phyloP scores from a whole-genome alignment of 139 green algal species.

The Ostreobium quekettii region DNA sequence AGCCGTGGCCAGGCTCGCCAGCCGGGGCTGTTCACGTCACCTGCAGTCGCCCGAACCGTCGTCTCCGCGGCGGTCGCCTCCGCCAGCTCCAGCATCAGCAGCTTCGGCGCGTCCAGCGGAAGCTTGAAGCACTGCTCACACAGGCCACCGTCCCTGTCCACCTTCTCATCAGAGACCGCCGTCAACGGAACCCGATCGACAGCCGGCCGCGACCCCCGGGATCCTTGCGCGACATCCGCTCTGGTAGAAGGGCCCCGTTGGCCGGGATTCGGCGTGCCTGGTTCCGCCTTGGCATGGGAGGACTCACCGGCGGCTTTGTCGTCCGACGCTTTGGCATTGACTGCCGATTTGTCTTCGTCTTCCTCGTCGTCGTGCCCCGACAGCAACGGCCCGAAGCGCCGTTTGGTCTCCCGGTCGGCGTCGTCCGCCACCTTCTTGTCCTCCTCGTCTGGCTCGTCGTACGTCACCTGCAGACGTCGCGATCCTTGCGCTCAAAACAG shows the following conservation, averaged over 20 bases:
- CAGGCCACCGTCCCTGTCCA: neutral
- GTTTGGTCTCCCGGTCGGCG: constrained; percentile 27
- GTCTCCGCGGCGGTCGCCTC: constrained; percentile 58
- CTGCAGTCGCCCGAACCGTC: constrained; percentile 39
- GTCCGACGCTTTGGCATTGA: neutral
- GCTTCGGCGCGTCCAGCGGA: constrained; percentile 55
- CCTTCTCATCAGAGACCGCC: neutral
- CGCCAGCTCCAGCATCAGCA: constrained; percentile 82
- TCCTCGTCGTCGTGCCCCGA: constrained; percentile 26
- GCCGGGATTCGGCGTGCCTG: no score
- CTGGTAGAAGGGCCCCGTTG: no score
- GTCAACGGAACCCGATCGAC: neutral
- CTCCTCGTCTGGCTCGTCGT: constrained; percentile 67
- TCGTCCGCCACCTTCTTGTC: constrained; percentile 44
- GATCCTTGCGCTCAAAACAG: no score
- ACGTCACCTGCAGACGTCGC: no score
- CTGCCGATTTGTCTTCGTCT: constrained; percentile 5
- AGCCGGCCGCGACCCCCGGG: no score
- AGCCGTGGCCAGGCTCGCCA: no score
- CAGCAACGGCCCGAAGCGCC: constrained; percentile 22
- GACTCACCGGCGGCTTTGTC: constrained; percentile 1
- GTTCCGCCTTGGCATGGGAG: no score
- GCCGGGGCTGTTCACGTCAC: no score
- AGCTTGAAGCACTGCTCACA: constrained; percentile 28
- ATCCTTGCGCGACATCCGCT: no score